Evolutionary conservation across 176 grass and related monocot genomes (phyloP), one percentile per base, ranked within the genome.

Genomic region (Melocanna baccifera): DNA sequence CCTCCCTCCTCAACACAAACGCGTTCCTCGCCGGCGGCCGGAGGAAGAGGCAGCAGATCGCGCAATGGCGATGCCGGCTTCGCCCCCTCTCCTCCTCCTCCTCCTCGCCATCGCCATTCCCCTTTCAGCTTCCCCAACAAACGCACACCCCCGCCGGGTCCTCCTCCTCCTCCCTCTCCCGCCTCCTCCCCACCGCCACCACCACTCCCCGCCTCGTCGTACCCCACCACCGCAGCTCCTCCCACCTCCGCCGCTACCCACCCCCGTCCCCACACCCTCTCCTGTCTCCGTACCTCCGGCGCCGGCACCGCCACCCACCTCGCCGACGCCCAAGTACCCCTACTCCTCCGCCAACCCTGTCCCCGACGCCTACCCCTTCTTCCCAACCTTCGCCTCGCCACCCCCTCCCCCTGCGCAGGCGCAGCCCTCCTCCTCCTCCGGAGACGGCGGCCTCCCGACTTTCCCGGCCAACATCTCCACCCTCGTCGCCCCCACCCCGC

Each of bases 301-400:
- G 1, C 72, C n/a, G 0, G 40, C 79, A 12, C 72, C 73, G 13
- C 51, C 62, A 1, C 23, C 79, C 1, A 6, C 18, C 73, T 22
- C 87, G 22, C 76, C 83, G 13, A 55, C 88, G 14, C 77, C 72
- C 34, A 82, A 62, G 51, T 70, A 59, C 51, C 86, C 83, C 2
- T 86, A 73, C 14, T 81, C 85, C 65, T 76, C 83, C 62, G 53
- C 77, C 46, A 72, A 73, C 84, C n/a, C n/a, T n/a, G n/a, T n/a
- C n/a, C n/a, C n/a, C n/a, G n/a, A n/a, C n/a, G n/a, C n/a, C n/a
- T 50, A 86, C 88, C 88, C 88, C 1, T 90, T 90, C 84, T 90
- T 90, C 84, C 88, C 88, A 7, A 6, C 29, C 12, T 1, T 53
- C 84, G 3, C 11, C 15, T 10, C 84, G 1, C 84, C 88, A 2